Evolutionary conservation across 169 alveolate species (phyloP).

Genomic region (Plasmodium falciparum): DNA sequence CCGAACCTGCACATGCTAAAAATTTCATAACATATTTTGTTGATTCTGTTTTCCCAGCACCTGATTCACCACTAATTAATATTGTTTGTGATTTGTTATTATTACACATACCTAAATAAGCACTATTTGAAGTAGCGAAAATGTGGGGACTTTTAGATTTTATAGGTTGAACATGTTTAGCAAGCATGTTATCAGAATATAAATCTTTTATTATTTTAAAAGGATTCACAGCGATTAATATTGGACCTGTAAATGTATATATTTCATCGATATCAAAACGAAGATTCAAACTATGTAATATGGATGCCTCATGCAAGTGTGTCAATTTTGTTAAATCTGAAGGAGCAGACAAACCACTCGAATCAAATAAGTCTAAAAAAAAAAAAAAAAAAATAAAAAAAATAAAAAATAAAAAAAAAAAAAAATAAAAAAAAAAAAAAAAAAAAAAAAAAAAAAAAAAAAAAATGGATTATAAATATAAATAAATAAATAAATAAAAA

Average conservation of each 20-base stretch:
- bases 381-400: too few species aligned
- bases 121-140: conserved; percentile 94
- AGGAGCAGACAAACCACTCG: conserved; percentile 80
- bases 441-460: too few species aligned
- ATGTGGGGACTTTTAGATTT: conserved; percentile 93
- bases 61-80: conserved; percentile 98
- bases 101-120: conserved; percentile 92
- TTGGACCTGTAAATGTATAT: conserved; percentile 98
- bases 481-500: not conserved
- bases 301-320: conserved; percentile 94
- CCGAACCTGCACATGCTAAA: conserved; percentile 93
- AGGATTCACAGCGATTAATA: conserved; percentile 98
- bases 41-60: conserved; percentile 99
- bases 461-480: not conserved
- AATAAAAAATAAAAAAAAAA: too few species aligned
- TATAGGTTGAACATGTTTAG: conserved; percentile 78
- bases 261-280: conserved; percentile 93
- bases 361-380: conserved; percentile 40
- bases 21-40: conserved; percentile 97
- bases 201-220: conserved; percentile 88
- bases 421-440: not conserved
- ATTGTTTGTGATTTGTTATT: conserved; percentile 94
- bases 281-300: conserved; percentile 92
- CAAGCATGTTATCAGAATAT: conserved; percentile 78
- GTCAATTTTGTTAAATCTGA: conserved; percentile 91